phyloP scores from a whole-genome alignment of 2,329 filamentous ascomycete species.

The Ampelomyces quisqualis region DNA sequence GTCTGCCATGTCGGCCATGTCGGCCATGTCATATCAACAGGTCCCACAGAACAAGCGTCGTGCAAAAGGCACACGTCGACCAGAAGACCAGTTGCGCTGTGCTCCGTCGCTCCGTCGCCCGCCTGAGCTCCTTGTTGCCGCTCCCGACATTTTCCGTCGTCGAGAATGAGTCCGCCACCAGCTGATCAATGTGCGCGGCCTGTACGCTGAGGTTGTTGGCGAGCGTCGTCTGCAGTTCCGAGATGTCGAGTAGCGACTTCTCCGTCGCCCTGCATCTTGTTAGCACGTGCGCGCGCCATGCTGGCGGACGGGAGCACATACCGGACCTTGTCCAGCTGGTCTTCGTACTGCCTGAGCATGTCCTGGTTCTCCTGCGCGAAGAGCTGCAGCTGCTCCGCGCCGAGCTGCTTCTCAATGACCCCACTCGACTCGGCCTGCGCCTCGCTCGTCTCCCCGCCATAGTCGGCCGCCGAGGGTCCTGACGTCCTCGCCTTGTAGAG shows the following conservation, averaged over 20 bases:
- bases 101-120: conserved; percentile 62
- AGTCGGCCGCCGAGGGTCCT: conserved; percentile 26
- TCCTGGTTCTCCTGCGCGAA: conserved; percentile 92
- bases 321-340: conserved; percentile 91
- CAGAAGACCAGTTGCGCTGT: conserved; percentile 54
- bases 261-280: conserved; percentile 69
- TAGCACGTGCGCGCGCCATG: conserved; percentile 8
- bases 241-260: conserved; percentile 87
- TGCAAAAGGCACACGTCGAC: conserved; percentile 49
- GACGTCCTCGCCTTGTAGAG: conserved; percentile 65
- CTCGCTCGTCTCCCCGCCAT: conserved; percentile 27
- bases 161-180: conserved; percentile 78
- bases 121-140: conserved; percentile 86
- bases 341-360: conserved; percentile 91
- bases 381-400: conserved; percentile 82
- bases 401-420: conserved; percentile 61
- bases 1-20: neutral
- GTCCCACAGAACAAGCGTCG: conserved; percentile 52
- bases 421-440: conserved; percentile 25
- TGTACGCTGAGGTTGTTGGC: conserved; percentile 83
- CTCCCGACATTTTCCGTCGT: conserved; percentile 84
- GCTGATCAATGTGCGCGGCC: conserved; percentile 82
- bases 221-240: conserved; percentile 85
- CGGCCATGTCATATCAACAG: conserved; percentile 45
- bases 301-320: conserved; percentile 51